phyloP scores from a whole-genome alignment of 345 rosid species.

The Anastatica hierochuntica region DNA sequence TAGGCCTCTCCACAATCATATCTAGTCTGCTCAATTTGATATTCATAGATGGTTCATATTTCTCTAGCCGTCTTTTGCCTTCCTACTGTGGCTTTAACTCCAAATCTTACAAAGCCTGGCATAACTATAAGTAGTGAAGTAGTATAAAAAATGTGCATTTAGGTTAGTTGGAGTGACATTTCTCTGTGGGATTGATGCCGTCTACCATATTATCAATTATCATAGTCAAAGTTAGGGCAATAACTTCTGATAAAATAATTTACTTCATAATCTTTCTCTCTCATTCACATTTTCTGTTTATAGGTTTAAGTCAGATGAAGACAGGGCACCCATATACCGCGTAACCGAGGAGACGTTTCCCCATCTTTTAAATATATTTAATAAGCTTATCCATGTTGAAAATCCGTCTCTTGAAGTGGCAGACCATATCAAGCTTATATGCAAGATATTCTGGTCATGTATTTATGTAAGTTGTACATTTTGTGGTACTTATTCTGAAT shows the following conservation, averaged over 20 bases:
- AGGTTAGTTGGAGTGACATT: not conserved
- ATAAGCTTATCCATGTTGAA: constrained; percentile 60
- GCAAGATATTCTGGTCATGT: constrained; percentile 98
- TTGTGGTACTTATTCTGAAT: not conserved
- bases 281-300: constrained; percentile 11
- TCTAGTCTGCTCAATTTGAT: too few relatives aligned
- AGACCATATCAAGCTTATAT: constrained; percentile 90
- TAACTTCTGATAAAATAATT: not conserved
- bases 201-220: too few relatives aligned
- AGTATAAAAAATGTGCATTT: not conserved
- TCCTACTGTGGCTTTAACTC: not conserved
- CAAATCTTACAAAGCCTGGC: not conserved
- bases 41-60: too few relatives aligned
- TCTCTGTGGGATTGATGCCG: too few relatives aligned
- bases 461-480: constrained; percentile 67
- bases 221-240: too few relatives aligned
- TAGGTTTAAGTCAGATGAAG: constrained; percentile 98
- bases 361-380: constrained; percentile 70
- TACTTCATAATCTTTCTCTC: not conserved
- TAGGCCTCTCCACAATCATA: too few relatives aligned
- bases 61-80: too few relatives aligned
- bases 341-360: constrained; percentile 85
- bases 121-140: not conserved
- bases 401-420: constrained; percentile 87
- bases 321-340: constrained; percentile 74